Base-by-base conservation (phyloP, 192 early-diverging fungal species). In the Gigaspora rosea region DNA sequence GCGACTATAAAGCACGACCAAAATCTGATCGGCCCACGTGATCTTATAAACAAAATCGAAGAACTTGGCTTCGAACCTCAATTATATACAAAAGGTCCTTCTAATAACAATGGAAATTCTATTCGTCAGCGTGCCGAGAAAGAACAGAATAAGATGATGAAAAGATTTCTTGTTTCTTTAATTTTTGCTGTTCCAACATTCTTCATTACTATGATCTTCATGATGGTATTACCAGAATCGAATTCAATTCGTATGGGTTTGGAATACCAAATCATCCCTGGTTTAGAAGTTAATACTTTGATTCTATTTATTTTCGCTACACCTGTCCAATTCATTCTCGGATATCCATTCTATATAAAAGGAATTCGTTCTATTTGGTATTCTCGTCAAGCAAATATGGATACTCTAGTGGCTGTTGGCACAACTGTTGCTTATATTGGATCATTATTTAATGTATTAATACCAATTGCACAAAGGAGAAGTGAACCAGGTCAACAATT, bases 251-350 rank as follows among this genome's bases (percentile, higher is more conserved):
- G 85, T 2, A 46, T 76, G 62, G 48, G 62, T 0, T 79, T 93
- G 4, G 84, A 85, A 76, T 78, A 73, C 16, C 73, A 87, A 27
- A 79, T 94, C 46, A 63, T 83, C 7, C 85, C 88, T 0, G 92
- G 91, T 2, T 77, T 94, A 22, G 74, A 85, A 1, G 62, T 89
- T 11, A 82, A 67, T 2, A 88, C 88, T 56, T 32, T 94, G 15
- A 56, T 88, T 27, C 62, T 89, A 63, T 86, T 88, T 35, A 27
- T 91, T 4, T 70, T 94, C 4, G 87, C 92, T 2, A 92, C 91
- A 2, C 90, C 92, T 0, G 90, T 94, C 6, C 92, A 94, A 79
- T 91, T 92, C 78, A 84, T 88, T 82, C 73, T 94, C 4, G 94
- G 93, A 8, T 54, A 62, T 50, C 83, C 91, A 46, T 94, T 94